Evolutionary conservation across 352 stramenopile species (phyloP), one percentile per base, ranked within the genome.

Genomic region (Thraustochytrium aureum): DNA sequence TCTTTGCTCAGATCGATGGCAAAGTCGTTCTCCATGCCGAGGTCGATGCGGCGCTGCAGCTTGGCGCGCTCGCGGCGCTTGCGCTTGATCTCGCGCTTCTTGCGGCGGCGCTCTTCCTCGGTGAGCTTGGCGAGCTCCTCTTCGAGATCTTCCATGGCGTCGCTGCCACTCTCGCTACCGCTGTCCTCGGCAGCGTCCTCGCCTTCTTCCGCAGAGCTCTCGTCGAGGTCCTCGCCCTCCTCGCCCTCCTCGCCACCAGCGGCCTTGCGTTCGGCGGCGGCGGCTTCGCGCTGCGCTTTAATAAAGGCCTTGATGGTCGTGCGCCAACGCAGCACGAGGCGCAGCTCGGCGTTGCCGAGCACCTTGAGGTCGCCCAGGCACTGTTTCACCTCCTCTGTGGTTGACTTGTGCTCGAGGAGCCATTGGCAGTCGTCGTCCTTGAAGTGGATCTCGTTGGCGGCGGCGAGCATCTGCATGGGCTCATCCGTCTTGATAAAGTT

Each of bases 311-410:
- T 83, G 89, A 99, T 97, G 42, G 96, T 95, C 4, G 95, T 87
- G 26, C 96, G 90, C 97, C 97, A 99, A 66, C 94, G 97, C 12
- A 99, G 86, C 30, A 99, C 83, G 33, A 87, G 87, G 86, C 98
- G 99, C 74, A 99, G 99, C 79, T 99, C 97, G 5, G 87, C 85
- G 66, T 99, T 99, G 61, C 97, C 96, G 17, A 99, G 88, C 7
- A 99, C 92, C 87, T 98, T 97, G 2, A 99, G 88, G 87, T 98
- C 93, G n/a, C 67, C 84, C 2, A 94, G 83, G 54, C 87, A 93
- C 0, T 82, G 86, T 4, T 88, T 82, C 45, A 97, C 87, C 69
- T 97, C 93, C 6, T 92, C 84, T 0, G 81, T 91, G 0, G 93
- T 97, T 7, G 86, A 72, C 2, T 87, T 86, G 83, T 94, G 90